phyloP scores from a whole-genome alignment of 2,329 filamentous ascomycete genomes.

The Canariomyces notabilis region DNA sequence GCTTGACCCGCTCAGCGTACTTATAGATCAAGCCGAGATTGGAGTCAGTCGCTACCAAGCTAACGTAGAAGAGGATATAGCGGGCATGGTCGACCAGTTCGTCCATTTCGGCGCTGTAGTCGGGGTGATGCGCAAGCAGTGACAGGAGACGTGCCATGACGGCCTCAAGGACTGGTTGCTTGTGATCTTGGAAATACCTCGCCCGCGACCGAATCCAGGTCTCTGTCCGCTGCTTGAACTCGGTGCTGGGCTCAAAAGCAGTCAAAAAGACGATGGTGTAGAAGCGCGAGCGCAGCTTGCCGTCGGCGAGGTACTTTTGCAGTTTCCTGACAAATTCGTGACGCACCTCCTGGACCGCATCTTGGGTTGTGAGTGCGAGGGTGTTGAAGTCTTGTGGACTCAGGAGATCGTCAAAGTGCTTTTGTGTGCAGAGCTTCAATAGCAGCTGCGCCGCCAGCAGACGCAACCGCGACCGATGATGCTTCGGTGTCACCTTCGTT shows the following conservation, averaged over 20 bases:
- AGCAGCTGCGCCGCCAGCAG: slow-evolving; percentile 74
- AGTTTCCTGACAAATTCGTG: slow-evolving; percentile 75
- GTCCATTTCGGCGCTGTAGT: slow-evolving; percentile 64
- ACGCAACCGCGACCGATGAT: slow-evolving; percentile 76
- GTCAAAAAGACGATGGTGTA: slow-evolving; percentile 86
- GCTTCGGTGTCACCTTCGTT: slow-evolving; percentile 65
- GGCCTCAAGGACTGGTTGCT: slow-evolving; percentile 68
- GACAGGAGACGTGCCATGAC: slow-evolving; percentile 79
- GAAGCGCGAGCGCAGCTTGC: slow-evolving; percentile 67
- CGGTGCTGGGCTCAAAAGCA: slow-evolving; percentile 78
- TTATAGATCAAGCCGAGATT: slow-evolving; percentile 88
- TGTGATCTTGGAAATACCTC: slow-evolving; percentile 55
- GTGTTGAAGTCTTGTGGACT: slow-evolving; percentile 71
- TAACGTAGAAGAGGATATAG: slow-evolving; percentile 87
- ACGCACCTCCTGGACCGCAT: slow-evolving; percentile 68
- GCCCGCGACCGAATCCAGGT: slow-evolving; percentile 87
- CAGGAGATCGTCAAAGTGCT: slow-evolving; percentile 70
- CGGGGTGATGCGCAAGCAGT: slow-evolving; percentile 87
- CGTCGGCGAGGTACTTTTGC: slow-evolving; percentile 81
- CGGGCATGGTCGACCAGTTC: slow-evolving; percentile 76
- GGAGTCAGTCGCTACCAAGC: slow-evolving; percentile 73
- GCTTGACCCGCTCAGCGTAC: slow-evolving; percentile 88
- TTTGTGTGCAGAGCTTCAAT: slow-evolving; percentile 76
- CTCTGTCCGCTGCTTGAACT: slow-evolving; percentile 67
- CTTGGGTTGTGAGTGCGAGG: slow-evolving; percentile 76